Conservation (phyloP, 306 rosid genomes). For the Ammopiptanthus mongolicus region DNA sequence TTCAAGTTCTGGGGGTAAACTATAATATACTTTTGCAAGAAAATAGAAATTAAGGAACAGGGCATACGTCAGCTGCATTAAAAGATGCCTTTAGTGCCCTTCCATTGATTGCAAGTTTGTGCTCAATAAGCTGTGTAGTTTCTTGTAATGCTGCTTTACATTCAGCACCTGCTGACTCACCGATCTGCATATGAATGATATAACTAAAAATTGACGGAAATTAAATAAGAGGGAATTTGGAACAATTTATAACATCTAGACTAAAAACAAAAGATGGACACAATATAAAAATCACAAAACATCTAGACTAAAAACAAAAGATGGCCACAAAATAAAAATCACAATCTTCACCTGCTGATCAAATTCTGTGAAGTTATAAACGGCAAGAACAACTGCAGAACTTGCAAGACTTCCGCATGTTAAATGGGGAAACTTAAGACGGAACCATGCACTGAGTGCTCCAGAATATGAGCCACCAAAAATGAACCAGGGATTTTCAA, state of each 20-base stretch:
- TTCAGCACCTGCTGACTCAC: conserved; percentile 86
- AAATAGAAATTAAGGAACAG: conserved; percentile 13
- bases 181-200: conserved; percentile 47
- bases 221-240: conserved; percentile 5
- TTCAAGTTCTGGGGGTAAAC: background rate
- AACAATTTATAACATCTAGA: background rate
- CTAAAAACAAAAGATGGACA: background rate
- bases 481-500: conserved; percentile 75
- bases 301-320: background rate
- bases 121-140: conserved; percentile 60
- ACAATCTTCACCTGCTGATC: conserved; percentile 65
- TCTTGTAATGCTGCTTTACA: conserved; percentile 88
- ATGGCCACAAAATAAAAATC: background rate
- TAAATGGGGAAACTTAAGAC: conserved; percentile 88
- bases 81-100: conserved; percentile 52
- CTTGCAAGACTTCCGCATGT: conserved; percentile 98
- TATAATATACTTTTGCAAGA: conserved; percentile 12
- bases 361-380: conserved; percentile 64
- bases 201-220: background rate
- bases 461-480: conserved; percentile 83
- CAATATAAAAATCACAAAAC: background rate
- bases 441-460: conserved; percentile 98
- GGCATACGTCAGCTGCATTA: conserved; percentile 73
- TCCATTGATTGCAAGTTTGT: conserved; percentile 44
- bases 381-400: conserved; percentile 89